Evolutionary conservation across 345 rosid genomes (phyloP).

Genomic region (Orychophragmus violaceus): DNA sequence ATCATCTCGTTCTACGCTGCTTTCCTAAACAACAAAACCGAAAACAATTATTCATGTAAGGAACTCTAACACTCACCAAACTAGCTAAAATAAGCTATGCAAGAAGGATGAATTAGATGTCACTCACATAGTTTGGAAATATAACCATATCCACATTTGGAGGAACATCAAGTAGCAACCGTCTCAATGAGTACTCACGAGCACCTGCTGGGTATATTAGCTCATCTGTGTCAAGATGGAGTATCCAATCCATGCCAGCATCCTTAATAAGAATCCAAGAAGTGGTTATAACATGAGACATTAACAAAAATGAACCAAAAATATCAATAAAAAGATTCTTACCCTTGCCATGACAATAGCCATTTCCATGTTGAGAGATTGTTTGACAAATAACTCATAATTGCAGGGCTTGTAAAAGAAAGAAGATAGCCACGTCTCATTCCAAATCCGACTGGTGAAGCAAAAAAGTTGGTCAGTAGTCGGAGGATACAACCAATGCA

Average conservation of each 20-base stretch:
- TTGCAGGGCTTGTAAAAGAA: slow-evolving; percentile 98
- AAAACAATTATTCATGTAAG: not conserved
- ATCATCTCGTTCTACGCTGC: slow-evolving; percentile 83
- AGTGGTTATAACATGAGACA: not conserved
- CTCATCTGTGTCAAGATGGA: slow-evolving; percentile 95
- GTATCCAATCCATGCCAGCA: slow-evolving; percentile 83
- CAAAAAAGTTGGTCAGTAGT: not conserved
- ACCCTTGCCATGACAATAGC: slow-evolving; percentile 99
- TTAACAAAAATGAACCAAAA: slow-evolving; percentile 11
- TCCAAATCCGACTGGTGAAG: slow-evolving; percentile 80
- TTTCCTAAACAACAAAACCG: slow-evolving; percentile 51
- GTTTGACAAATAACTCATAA: slow-evolving; percentile 94
- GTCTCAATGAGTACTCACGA: slow-evolving; percentile 81
- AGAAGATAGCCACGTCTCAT: slow-evolving; percentile 91
- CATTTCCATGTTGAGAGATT: slow-evolving; percentile 99
- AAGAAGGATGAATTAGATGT: not conserved
- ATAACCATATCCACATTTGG: slow-evolving; percentile 81
- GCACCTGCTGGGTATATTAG: slow-evolving; percentile 90
- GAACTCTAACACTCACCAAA: not conserved
- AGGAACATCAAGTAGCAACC: slow-evolving; percentile 76
- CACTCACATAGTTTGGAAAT: slow-evolving; percentile 94
- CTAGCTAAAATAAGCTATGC: not conserved
- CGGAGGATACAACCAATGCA: slow-evolving; percentile 3
- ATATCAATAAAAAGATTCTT: slow-evolving; percentile 27
- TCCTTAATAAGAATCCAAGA: slow-evolving; percentile 37